Base-by-base conservation (phyloP, 2,329 filamentous ascomycete genomes). In the Aspergillus cejpii region DNA sequence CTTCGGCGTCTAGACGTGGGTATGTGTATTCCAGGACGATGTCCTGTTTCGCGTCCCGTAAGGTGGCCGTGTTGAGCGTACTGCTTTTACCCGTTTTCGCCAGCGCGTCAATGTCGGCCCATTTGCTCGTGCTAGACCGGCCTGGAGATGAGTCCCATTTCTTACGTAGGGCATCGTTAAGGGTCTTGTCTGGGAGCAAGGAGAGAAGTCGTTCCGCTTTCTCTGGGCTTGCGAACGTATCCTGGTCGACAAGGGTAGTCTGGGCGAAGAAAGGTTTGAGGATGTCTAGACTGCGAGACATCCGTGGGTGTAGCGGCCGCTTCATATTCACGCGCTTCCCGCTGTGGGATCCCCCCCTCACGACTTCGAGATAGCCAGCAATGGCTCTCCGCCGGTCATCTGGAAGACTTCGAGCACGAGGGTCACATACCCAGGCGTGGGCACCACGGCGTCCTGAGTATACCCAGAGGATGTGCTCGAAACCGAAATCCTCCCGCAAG, bases 351-450 rank as follows among this genome's bases (percentile, higher is more conserved):
- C 89, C 88, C 45, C 92, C 92, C 53, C 82, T 85, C n/a, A 97
- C 74, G 1, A 97, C 77, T 60, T 96, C 90, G 11, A 98, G 76
- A 62, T 97, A 98, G 17, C 86, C 83, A 0, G 88, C 88, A 49
- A 98, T 84, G 0, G 90, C 86, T 55, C 81, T 81, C 44, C 92
- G 80, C 68, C 87, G 89, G 56, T 85, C 79, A 58, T 98, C 92
- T 52, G 94, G 85, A 73, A 98, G 79, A 26, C 76, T 76, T 45
- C 92, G 80, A 0, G 90, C 92, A 45, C 84, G 83, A 61, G 85
- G 87, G 65, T 98, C 92, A 63, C 91, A 97, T 8, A 98, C 86
- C 92, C 92, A 98, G 5, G 92, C 92, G 81, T 98, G 92, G 23
- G 87, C 90, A 72, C 92, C 92, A 77, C 92, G 81, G 67, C 92